Evolutionary conservation across 306 rosid species (phyloP), one percentile per base, ranked within the genome.

Genomic region (Macrotyloma uniflorum): DNA sequence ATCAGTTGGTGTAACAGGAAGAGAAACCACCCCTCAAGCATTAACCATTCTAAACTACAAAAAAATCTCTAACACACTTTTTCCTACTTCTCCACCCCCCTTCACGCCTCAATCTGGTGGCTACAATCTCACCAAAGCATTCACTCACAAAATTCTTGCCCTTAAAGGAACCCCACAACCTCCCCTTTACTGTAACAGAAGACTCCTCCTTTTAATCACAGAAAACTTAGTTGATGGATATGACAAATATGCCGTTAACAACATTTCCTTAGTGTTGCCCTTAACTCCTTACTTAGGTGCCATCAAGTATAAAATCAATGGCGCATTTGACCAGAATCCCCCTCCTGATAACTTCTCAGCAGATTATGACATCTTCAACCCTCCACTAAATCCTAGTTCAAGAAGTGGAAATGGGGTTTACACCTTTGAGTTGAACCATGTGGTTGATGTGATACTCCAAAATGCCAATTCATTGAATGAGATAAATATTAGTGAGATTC

Each of bases 161-260:
- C 50, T 24, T 20, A 83, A 74, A 83, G 91, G 90, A 12, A 53
- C 86, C 13, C 79, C 82, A 2, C 57, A 49, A 35, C 93, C 97
- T 13, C 95, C 91, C 0, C 24, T 0, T 1, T 23, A 32, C 14
- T 58, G 7, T 70, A 46, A 85, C 78, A 87, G 90, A 24, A 83
- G 81, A 33, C 51, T 92, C 61, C 0, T 58, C 75, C 92, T 92
- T 45, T 93, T 92, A 82, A 92, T 87, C 87, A 88, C 96, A 0
- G 93, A 92, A 50, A 90, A 89, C 85, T 49, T 13, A 6, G 49
- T 90, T 10, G 30, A 88, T 30, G 97, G 93, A 7, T 72, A 45
- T 66, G 70, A 57, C 38, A 90, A 87, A 43, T 92, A 96, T 93
- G 82, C 93, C 14, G 83, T 90, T n/a, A 92, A 92, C 83, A 87